Base-by-base conservation (phyloP, 805 yeast genomes). In the Candida sonorensis region DNA sequence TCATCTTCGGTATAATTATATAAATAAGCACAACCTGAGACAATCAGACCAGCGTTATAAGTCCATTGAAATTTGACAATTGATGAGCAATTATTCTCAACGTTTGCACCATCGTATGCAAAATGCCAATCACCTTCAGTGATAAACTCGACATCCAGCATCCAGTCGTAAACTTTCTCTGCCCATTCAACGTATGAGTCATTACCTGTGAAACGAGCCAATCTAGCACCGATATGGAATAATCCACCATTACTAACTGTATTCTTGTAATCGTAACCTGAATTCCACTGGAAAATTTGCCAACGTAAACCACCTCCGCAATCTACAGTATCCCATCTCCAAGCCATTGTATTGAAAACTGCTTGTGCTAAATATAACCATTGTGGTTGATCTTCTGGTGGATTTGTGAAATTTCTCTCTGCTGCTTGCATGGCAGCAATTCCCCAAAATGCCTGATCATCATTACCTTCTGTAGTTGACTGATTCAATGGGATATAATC, bases 371-470 rank as follows among this genome's bases (percentile, higher is more conserved):
- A 57, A 20, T 77, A 72, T 26, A 84, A 66, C 94, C 95, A 85
- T 3, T 42, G 33, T 30, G 45, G 39, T 7, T 22, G 13, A 26
- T 44, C 31, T 25, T 39, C 46, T 16, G 33, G 81, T 1, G 88
- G 87, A 48, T 83, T 81, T 5, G 83, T 65, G 58, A 86, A 86
- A 59, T 81, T 81, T 51, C 82, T 71, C 51, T 85, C 95, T 2
- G 86, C 80, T 1, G 95, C 95, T 12, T 71, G 75, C 82, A 85
- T 77, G 2, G 67, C 92, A 2, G 92, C 81, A 28, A 86, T 64
- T 1, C 94, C 95, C 95, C 95, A 85, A 52, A 86, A 81, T 0
- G 84, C 94, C 60, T 85, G 95, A 66, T 85, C 95, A 66, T 85
- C 95, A 52, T 85, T 85, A 57, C 95, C 95, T 58, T 85, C 94